Conservation (phyloP, 306 rosid species). For the Quercus engelmannii region DNA sequence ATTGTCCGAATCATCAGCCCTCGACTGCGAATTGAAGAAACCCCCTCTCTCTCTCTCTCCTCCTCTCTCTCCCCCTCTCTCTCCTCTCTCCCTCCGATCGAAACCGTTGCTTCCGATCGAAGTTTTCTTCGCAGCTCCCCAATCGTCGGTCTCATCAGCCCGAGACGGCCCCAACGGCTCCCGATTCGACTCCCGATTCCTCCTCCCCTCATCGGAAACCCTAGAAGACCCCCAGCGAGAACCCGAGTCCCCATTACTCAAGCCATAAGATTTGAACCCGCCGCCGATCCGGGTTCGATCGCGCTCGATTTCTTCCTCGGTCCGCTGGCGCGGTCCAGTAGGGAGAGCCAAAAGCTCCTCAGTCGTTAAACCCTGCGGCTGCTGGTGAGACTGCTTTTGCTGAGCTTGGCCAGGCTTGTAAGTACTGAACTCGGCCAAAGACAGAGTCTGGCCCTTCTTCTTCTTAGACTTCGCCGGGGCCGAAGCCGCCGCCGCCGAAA, state of each 20-base stretch:
- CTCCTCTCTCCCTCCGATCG: conserved; percentile 50
- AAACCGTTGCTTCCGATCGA: conserved; percentile 47
- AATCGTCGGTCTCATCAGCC: conserved; percentile 85
- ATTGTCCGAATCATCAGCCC: conserved; percentile 82
- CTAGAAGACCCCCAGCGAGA: conserved; percentile 72
- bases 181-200: conserved; percentile 45
- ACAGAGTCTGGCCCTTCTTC: conserved; percentile 68
- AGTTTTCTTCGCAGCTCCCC: conserved; percentile 76
- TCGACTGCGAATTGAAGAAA: conserved; percentile 74
- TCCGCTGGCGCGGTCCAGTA: conserved; percentile 82
- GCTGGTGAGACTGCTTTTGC: conserved; percentile 15
- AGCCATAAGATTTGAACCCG: conserved; percentile 51
- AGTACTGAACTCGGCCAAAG: conserved; percentile 60
- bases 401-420: conserved; percentile 44
- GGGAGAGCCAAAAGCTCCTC: conserved; percentile 64
- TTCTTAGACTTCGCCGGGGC: conserved; percentile 57
- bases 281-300: conserved; percentile 60
- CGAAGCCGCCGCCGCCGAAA: conserved; percentile 61
- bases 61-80: conserved; percentile 21
- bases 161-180: conserved; percentile 50
- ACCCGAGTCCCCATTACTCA: conserved; percentile 45
- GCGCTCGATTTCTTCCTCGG: conserved; percentile 75
- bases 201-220: conserved; percentile 57
- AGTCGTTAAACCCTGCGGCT: conserved; percentile 23
- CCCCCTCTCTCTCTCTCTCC: conserved; percentile 28